Base-by-base conservation (phyloP, 805 yeast genomes). In the Wickerhamiella qilinensis region DNA sequence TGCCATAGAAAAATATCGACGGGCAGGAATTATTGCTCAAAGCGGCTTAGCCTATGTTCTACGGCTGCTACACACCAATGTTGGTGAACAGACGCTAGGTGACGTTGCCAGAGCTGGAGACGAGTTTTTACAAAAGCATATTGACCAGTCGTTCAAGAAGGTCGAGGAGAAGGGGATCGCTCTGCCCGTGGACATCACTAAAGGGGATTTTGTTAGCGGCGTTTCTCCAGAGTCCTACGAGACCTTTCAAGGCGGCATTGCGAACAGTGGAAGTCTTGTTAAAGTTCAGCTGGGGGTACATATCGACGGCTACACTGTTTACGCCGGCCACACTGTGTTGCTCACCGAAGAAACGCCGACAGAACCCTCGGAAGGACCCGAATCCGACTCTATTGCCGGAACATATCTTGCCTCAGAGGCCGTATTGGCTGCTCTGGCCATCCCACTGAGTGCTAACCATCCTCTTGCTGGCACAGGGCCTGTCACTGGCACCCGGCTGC, bases 231-330 rank as follows among this genome's bases (percentile, higher is more conserved):
- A 85, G 58, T 57, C 46, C 15, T 41, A 37, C 11, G 65, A 52
- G 40, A 46, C 35, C 28, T 56, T 51, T 51, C 63, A 58, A 43
- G 63, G 55, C n/a, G 61, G 62, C 20, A 57, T 59, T 38, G 72
- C 81, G 49, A 56, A 58, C 39, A 73, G 74, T 19, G 97, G 97
- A 37, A 96, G 91, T 57, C 67, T 86, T 35, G 83, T 83, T 25
- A 86, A 88, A 44, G 69, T 91, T 41, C 65, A 80, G 11, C 66
- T 88, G 21, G 98, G 96, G 36, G 86, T 79, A 43, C 96, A 91
- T 46, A 73, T 91, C 48, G 98, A 91, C 59, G 98, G 98, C 40
- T 91, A 86, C 63, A 81, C 96, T 11, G 75, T 94, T 1, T 73
- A 75, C 55, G 75, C 73, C 9, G 74, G 93, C 21, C 98, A 91